phyloP scores from a whole-genome alignment of 2,329 filamentous ascomycete genomes.

The Apiospora marii region DNA sequence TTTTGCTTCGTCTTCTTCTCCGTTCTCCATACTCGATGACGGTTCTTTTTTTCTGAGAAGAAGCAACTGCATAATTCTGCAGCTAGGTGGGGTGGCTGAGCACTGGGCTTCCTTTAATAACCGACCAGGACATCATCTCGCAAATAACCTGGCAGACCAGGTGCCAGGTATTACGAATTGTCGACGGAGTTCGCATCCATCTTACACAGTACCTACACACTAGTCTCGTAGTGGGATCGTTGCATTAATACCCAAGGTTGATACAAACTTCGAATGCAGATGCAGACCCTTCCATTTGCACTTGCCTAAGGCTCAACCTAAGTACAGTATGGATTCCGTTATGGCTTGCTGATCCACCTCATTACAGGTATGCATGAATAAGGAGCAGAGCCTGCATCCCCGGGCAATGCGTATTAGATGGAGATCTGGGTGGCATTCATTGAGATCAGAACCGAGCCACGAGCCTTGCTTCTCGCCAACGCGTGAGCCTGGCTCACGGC shows the following conservation, averaged over 20 bases:
- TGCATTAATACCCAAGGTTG: background rate
- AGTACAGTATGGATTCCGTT: background rate
- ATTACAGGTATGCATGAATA: conserved; percentile 2
- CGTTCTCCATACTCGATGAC: background rate
- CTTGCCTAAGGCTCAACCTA: background rate
- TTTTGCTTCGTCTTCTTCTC: background rate
- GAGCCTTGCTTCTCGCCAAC: conserved; percentile 8
- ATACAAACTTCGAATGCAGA: background rate
- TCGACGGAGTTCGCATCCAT: conserved; percentile 8
- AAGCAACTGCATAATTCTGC: background rate
- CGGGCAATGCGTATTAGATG: conserved; percentile 5
- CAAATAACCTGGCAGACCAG: background rate
- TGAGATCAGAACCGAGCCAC: conserved; percentile 2
- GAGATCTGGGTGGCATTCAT: background rate
- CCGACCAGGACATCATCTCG: background rate
- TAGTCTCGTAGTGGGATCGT: conserved; percentile 8
- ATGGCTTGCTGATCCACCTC: background rate
- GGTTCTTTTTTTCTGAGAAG: background rate
- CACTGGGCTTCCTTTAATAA: background rate
- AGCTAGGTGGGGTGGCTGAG: background rate
- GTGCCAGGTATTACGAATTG: background rate
- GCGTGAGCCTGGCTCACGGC: background rate
- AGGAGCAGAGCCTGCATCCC: background rate
- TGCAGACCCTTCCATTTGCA: background rate
- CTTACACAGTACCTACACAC: background rate